Evolutionary conservation across 2,329 filamentous ascomycete genomes (phyloP).

Genomic region (Exophiala oligosperma): DNA sequence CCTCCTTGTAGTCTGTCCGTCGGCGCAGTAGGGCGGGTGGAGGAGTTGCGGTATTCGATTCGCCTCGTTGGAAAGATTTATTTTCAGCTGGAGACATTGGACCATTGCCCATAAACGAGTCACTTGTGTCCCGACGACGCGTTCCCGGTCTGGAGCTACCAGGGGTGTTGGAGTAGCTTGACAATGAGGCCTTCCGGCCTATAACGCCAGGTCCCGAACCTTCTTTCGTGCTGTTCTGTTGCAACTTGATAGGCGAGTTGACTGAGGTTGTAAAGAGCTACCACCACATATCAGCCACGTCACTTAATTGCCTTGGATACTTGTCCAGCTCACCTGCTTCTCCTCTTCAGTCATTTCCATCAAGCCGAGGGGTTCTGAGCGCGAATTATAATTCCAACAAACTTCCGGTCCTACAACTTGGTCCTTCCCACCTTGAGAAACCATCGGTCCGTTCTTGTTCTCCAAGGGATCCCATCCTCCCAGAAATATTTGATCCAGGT

Average conservation of each 20-base stretch:
- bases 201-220: slow-evolving; percentile 50
- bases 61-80: slow-evolving; percentile 48
- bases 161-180: slow-evolving; percentile 70
- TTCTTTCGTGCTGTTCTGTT: slow-evolving; percentile 65
- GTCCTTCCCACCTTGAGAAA: slow-evolving; percentile 71
- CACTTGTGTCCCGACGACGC: slow-evolving; percentile 81
- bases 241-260: slow-evolving; percentile 88
- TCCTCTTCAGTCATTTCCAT: slow-evolving; percentile 70
- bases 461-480: slow-evolving; percentile 77
- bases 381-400: slow-evolving; percentile 80
- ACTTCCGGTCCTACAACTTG: slow-evolving; percentile 79
- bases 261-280: slow-evolving; percentile 83
- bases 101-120: slow-evolving; percentile 57
- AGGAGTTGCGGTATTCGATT: slow-evolving; percentile 59
- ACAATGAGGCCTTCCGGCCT: slow-evolving; percentile 77
- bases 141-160: slow-evolving; percentile 73
- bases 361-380: slow-evolving; percentile 69
- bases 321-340: slow-evolving; percentile 54
- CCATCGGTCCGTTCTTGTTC: slow-evolving; percentile 48
- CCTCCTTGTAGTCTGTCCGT: slow-evolving; percentile 62
- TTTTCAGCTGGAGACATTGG: slow-evolving; percentile 49
- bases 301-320: slow-evolving; percentile 8
- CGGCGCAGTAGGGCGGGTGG: slow-evolving; percentile 61
- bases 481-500: slow-evolving; percentile 68
- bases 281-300: slow-evolving; percentile 23